A percentile compares a stretch with the other conserved stretches of the same genome.
Evolutionary conservation across 2,329 filamentous ascomycete genomes (phyloP).

Genomic region (Amauroascus verrucosus): DNA sequence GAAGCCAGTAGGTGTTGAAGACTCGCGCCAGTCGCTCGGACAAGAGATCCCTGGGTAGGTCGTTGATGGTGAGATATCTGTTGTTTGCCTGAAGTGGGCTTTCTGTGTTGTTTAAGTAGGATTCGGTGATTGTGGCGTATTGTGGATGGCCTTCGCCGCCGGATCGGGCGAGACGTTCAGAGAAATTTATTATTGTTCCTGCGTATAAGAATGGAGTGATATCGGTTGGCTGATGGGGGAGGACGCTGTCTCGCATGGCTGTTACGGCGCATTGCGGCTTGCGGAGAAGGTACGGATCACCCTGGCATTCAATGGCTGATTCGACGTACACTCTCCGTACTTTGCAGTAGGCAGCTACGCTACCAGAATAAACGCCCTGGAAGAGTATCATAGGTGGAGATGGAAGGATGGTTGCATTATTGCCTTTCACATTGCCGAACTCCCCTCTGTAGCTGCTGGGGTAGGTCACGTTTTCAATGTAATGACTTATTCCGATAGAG

Average conservation of each 20-base stretch:
- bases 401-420: background rate
- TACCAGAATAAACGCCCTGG: background rate
- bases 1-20: constrained; percentile 11
- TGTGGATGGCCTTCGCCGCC: constrained; percentile 1
- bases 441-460: background rate
- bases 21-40: constrained; percentile 9
- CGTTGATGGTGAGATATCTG: background rate
- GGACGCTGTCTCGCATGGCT: constrained; percentile 7
- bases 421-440: constrained; percentile 9
- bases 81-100: constrained; percentile 4
- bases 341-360: constrained; percentile 5
- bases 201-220: constrained; percentile 11
- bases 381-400: constrained; percentile 9
- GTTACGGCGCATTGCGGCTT: constrained; percentile 8
- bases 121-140: constrained; percentile 2
- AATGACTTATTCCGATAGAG: constrained; percentile 9
- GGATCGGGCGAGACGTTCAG: background rate
- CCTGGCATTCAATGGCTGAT: constrained; percentile 7
- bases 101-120: constrained; percentile 11
- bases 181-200: constrained; percentile 3
- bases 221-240: constrained; percentile 6
- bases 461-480: background rate
- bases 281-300: background rate
- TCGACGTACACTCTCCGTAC: constrained; percentile 13
- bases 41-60: background rate